Evolutionary conservation across 106 monocot species (phyloP), one percentile per base, ranked within the genome.

Genomic region (Cymbidium sinense): DNA sequence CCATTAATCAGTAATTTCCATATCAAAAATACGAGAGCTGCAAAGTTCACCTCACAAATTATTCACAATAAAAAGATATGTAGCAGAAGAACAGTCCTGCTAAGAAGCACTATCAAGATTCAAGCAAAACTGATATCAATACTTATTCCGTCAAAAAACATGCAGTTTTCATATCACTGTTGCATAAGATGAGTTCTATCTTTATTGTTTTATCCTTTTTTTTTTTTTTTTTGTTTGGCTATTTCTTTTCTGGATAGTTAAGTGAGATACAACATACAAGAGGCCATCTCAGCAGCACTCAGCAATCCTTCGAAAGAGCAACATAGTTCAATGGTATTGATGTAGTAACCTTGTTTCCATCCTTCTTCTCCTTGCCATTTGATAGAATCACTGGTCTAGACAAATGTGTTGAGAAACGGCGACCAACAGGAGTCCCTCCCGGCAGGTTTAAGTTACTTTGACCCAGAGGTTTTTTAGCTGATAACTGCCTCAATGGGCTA

Each of bases 391-490:
- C 87, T 43, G 82, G 84, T 25, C 86, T 81, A 23, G 73, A 70
- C 5, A 72, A 74, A 34, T 85, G 84, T 15, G 91, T 96, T 0
- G 87, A 89, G 50, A 89, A 75, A 65, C 82, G 83, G 20, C 89
- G 87, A 36, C 79, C 52, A 25, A 27, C 62, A 0, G 93, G 93
- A 47, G 90, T 96, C 55, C 89, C 93, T 17, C 35, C 29, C 5
- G 50, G 79, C 64, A 83, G 85, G 82, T 93, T 96, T 19, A 77
- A 72, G 18, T 80, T 91, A 78, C 87, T 96, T 81, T 89, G 93
- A 29, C 89, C 91, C 70, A 96, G 76, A 25, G 96, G 96, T 74
- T 93, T 96, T 83, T 87, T 96, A 11, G 34, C 75, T 8, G 86
- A 44, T 9, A 84, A 50, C 50, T 80, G 89, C 75, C 91, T 84